phyloP scores from a whole-genome alignment of 345 rosid genomes.

The Theobroma cacao region DNA sequence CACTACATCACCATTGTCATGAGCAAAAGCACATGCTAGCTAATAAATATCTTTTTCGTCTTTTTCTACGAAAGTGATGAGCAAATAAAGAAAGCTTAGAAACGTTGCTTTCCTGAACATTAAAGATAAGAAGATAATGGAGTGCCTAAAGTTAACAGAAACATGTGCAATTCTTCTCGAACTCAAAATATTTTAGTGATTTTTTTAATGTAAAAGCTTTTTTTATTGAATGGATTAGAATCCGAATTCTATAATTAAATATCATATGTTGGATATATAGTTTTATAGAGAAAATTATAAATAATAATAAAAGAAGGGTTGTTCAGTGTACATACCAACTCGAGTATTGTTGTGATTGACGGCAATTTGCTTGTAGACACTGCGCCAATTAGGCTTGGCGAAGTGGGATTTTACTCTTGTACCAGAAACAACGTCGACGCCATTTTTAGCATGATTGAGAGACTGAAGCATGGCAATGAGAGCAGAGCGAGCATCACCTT shows the following conservation, averaged over 20 bases:
- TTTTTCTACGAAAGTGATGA: too few species aligned
- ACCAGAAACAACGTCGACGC: constrained; percentile 75
- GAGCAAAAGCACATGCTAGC: not conserved
- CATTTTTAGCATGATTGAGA: constrained; percentile 66
- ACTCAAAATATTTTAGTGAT: too few species aligned
- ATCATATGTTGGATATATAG: not conserved
- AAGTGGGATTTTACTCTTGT: constrained; percentile 78
- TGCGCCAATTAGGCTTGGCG: constrained; percentile 77
- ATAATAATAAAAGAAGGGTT: not conserved
- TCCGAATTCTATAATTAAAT: too few species aligned
- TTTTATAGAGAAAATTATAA: not conserved
- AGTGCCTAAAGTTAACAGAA: too few species aligned
- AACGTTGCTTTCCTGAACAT: not conserved
- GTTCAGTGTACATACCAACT: constrained; percentile 52
- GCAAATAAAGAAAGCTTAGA: not conserved
- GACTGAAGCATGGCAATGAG: constrained; percentile 82
- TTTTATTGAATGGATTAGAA: not conserved
- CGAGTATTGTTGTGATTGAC: constrained; percentile 52
- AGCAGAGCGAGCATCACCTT: constrained; percentile 82
- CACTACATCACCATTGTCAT: not conserved
- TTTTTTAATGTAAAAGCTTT: not conserved
- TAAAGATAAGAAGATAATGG: not conserved
- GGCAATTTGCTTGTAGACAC: constrained; percentile 64
- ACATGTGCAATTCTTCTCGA: too few species aligned
- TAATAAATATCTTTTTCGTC: too few species aligned